Evolutionary conservation across 2,329 filamentous ascomycete genomes (phyloP), one percentile per base, ranked within the genome.

Genomic region (Ophiostoma sp.): DNA sequence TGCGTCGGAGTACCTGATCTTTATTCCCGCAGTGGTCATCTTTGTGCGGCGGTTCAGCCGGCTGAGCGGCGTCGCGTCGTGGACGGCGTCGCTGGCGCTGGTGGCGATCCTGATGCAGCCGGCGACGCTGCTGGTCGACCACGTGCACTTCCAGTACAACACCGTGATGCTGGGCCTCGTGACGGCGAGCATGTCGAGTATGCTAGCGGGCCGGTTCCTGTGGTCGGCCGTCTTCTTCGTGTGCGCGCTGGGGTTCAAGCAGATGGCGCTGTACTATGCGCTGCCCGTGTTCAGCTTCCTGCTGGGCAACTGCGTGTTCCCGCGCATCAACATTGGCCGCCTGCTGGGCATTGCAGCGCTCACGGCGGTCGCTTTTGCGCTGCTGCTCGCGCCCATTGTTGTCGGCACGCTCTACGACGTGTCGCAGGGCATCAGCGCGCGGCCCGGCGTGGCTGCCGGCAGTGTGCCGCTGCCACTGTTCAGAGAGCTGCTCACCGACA

Each of bases 251-350:
- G 92, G 92, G 5, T 99, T 98, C 83, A 99, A 99, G 82, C 95
- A 99, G 78, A 99, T 99, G 96, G 94, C 94, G 0, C 83, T 99
- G 16, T 99, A 98, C 80, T 99, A 97, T 78, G 93, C 96, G 3
- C 93, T 96, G 14, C 89, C 89, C 27, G 89, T 98, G 69, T 98
- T 98, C 77, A 90, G 92, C 44, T 99, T 93, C 75, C 87, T 99
- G 1, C 82, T 98, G 0, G 95, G 94, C 8, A 87, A 89, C 75
- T 97, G 93, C 75, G 74, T 96, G n/a, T 89, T 88, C 71, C 93
- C 93, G 0, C 82, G 83, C 11, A 78, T 93, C 74, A 88, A 89
- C 68, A 74, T 88, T 2, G 76, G 83, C 0, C 87, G 92, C 3
- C 85, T 98, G 38, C 72, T 95, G 4, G 85, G 85, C 7, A 94